Evolutionary conservation across 2,329 filamentous ascomycete species (phyloP).

Genomic region (Diaporthe eres): DNA sequence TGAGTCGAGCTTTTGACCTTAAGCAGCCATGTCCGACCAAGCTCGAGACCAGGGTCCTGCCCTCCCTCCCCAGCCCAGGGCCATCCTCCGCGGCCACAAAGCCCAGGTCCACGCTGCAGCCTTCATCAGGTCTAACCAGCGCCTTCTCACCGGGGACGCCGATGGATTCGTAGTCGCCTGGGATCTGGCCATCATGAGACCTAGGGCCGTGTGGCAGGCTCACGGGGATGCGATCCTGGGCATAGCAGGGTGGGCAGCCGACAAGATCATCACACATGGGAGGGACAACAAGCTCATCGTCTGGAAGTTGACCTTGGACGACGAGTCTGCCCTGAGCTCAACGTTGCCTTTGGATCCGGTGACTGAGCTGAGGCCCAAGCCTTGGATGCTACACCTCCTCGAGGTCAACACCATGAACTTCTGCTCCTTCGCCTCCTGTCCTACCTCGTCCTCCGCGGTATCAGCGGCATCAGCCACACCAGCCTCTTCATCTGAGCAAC

Average conservation of each 20-base stretch:
- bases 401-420: slow-evolving; percentile 96
- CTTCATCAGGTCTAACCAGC: slow-evolving; percentile 80
- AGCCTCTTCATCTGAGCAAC: slow-evolving; percentile 36
- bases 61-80: slow-evolving; percentile 61
- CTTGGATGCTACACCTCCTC: slow-evolving; percentile 88
- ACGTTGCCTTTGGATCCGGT: slow-evolving; percentile 78
- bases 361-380: slow-evolving; percentile 67
- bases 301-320: slow-evolving; percentile 78
- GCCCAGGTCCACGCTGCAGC: slow-evolving; percentile 82
- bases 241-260: slow-evolving; percentile 77
- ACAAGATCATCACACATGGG: slow-evolving; percentile 91
- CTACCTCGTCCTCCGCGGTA: slow-evolving; percentile 49
- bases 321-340: slow-evolving; percentile 76
- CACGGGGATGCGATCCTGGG: slow-evolving; percentile 85
- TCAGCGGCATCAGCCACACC: slow-evolving; percentile 37
- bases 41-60: slow-evolving; percentile 19
- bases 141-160: slow-evolving; percentile 88
- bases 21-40: slow-evolving; percentile 46
- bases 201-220: slow-evolving; percentile 87
- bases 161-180: slow-evolving; percentile 91
- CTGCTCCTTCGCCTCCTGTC: slow-evolving; percentile 82
- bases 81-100: slow-evolving; percentile 87
- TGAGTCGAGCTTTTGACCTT: slow-evolving; percentile 15
- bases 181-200: slow-evolving; percentile 85
- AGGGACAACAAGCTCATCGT: slow-evolving; percentile 89